These are phyloP conservation scores for Neospermospora avenae DNA, from an alignment of 2,329 filamentous ascomycete genomes.

Conservation along the genomic window DNA sequence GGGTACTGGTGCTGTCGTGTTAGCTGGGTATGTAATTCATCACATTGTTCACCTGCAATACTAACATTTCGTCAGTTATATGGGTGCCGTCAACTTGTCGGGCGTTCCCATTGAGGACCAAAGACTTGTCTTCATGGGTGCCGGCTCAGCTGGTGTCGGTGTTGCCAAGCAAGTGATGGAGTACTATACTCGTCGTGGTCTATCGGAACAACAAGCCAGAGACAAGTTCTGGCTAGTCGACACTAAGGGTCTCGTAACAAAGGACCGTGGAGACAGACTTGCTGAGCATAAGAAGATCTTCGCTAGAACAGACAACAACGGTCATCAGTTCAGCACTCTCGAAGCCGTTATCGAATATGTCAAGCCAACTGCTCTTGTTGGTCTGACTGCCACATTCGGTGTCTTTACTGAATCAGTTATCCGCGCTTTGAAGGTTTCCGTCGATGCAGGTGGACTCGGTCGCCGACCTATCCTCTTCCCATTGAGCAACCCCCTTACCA, in stretches of 20 bases:
- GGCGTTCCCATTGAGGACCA: conserved; percentile 85
- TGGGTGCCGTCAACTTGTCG: conserved; percentile 75
- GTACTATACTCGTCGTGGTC: conserved; percentile 89
- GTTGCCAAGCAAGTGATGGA: conserved; percentile 97
- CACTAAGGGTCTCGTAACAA: conserved; percentile 91
- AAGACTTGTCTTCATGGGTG: conserved; percentile 92
- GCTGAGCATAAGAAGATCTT: conserved; percentile 84
- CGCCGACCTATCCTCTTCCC: conserved; percentile 90
- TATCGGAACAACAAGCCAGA: conserved; percentile 82
- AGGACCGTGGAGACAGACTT: conserved; percentile 88
- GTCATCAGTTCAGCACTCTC: conserved; percentile 71
- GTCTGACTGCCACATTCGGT: conserved; percentile 89
- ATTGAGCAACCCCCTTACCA: conserved; percentile 91
- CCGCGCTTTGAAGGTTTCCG: conserved; percentile 62
- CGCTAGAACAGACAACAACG: conserved; percentile 60
- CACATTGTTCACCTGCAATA: neutral
- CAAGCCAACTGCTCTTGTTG: conserved; percentile 90
- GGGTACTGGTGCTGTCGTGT: conserved; percentile 91
- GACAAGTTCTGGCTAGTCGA: conserved; percentile 97
- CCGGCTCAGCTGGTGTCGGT: conserved; percentile 92
- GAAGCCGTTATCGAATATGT: conserved; percentile 93
- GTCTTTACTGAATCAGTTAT: conserved; percentile 89
- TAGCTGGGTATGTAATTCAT: conserved; percentile 62
- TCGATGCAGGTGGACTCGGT: conserved; percentile 63
- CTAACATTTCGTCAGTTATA: conserved; percentile 46